Base-by-base conservation (phyloP, 495 filamentous ascomycete genomes). In the Penicillium chermesinum region DNA sequence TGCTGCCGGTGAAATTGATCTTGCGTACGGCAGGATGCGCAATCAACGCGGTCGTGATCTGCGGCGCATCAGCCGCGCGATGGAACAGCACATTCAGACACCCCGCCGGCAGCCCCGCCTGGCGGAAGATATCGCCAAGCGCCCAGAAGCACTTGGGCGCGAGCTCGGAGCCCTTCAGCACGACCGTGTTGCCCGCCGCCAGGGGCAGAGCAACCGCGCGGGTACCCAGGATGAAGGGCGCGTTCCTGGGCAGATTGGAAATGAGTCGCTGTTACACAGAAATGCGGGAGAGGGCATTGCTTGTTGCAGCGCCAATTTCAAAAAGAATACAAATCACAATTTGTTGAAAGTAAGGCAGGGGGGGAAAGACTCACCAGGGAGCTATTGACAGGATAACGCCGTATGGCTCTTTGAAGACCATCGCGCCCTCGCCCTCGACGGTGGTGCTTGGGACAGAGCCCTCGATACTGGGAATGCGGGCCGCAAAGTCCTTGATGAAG, bases 371-470 rank as follows among this genome's bases (percentile, higher is more conserved):
- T 54, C 73, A 88, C 87, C 91, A 95, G 21, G 91, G 89, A 15
- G 88, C 89, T 65, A 94, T 88, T 21, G 78, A 82, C 12, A 96
- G 70, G 2, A 91, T 67, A 19, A 93, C 88, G 15, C 89, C 89
- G 54, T 81, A 89, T 3, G 89, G 89, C 63, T 94, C 85, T 56
- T 84, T 86, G 40, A 81, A 67, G n/a, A 95, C 68, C 57, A 95
- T 72, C 0, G 85, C 84, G n/a, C 74, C 72, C 33, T 70, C 71
- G 6, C 76, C 77, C n/a, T 78, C 68, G 16, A 81, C 62, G 2
- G 62, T 55, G 7, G 77, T 68, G 8, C 71, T 69, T 0, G 87
- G 86, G 21, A 89, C 74, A 9, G 63, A 64, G 2, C 88, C 86
- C 21, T 78, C 68, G 8, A 93, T 66, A 3, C 68, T 66, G 6